phyloP scores from a whole-genome alignment of 108 stramenopile genomes.

The Fragilaria radians region DNA sequence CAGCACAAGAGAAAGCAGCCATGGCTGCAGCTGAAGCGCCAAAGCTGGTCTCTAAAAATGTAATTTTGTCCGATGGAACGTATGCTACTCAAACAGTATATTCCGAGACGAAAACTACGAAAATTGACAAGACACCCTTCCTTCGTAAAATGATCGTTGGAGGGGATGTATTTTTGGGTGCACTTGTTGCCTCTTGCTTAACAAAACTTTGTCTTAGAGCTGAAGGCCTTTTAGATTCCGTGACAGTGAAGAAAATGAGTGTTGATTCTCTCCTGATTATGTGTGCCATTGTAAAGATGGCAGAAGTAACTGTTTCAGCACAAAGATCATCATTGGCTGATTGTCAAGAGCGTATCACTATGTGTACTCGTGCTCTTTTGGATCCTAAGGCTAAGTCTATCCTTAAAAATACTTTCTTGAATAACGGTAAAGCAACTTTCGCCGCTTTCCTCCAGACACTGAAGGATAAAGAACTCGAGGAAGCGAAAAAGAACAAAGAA shows the following conservation, averaged over 20 bases:
- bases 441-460: slow-evolving; percentile 58
- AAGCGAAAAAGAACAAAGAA: slow-evolving; percentile 47
- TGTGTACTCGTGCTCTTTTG: slow-evolving; percentile 82
- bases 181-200: slow-evolving; percentile 75
- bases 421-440: slow-evolving; percentile 75
- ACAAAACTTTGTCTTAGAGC: slow-evolving; percentile 91
- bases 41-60: slow-evolving; percentile 87
- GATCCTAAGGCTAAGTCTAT: slow-evolving; percentile 77
- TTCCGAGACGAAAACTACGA: slow-evolving; percentile 40
- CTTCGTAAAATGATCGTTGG: slow-evolving; percentile 84
- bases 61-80: slow-evolving; percentile 97
- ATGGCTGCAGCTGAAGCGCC: slow-evolving; percentile 50
- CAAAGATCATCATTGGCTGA: slow-evolving; percentile 79
- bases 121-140: slow-evolving; percentile 59
- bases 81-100: slow-evolving; percentile 96
- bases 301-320: slow-evolving; percentile 61
- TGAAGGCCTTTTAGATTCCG: slow-evolving; percentile 35
- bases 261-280: slow-evolving; percentile 66
- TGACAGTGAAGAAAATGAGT: slow-evolving; percentile 61
- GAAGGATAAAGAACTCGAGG: slow-evolving; percentile 61
- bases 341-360: slow-evolving; percentile 87
- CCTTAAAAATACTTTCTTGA: slow-evolving; percentile 63
- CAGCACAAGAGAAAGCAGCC: slow-evolving; percentile 55
- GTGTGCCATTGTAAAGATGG: slow-evolving; percentile 87
- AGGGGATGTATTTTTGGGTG: slow-evolving; percentile 93